phyloP scores from a whole-genome alignment of 208 protist species.

The Trypanosoma platydactyli region DNA sequence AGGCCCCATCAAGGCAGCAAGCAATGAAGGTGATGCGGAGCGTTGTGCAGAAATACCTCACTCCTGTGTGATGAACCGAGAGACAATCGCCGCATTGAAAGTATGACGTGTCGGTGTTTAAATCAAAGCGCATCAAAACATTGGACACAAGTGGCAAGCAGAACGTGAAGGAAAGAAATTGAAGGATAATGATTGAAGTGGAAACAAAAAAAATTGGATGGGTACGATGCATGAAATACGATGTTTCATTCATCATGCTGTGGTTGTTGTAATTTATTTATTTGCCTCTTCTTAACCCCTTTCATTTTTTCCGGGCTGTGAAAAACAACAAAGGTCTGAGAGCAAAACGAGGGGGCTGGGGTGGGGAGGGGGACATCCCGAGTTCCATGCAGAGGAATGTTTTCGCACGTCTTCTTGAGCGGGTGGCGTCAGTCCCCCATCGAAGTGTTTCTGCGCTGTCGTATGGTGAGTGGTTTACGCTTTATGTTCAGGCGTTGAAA shows the following conservation, averaged over 20 bases:
- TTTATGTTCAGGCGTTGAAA: constrained; percentile 53
- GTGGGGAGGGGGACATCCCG: background rate
- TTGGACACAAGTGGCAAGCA: background rate
- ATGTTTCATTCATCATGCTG: background rate
- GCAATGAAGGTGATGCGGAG: constrained; percentile 53
- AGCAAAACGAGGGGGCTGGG: background rate
- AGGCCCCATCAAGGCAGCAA: constrained; percentile 46
- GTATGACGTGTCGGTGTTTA: background rate
- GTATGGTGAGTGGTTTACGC: constrained; percentile 69
- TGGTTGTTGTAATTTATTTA: background rate
- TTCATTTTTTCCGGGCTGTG: too few relatives aligned
- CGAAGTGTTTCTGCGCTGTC: constrained; percentile 57
- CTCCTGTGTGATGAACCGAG: background rate
- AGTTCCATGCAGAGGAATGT: constrained; percentile 18
- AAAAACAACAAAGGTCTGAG: too few relatives aligned
- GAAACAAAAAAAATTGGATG: background rate
- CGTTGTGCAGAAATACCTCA: constrained; percentile 37
- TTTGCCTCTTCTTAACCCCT: too few relatives aligned
- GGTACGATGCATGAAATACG: background rate
- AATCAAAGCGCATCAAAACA: background rate
- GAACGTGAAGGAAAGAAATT: background rate
- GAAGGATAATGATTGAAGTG: background rate
- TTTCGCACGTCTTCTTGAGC: constrained; percentile 30
- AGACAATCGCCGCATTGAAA: background rate
- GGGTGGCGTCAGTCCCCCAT: constrained; percentile 51